Conservation (phyloP, 2,329 filamentous ascomycete species). For the Ophiobolus disseminans region DNA sequence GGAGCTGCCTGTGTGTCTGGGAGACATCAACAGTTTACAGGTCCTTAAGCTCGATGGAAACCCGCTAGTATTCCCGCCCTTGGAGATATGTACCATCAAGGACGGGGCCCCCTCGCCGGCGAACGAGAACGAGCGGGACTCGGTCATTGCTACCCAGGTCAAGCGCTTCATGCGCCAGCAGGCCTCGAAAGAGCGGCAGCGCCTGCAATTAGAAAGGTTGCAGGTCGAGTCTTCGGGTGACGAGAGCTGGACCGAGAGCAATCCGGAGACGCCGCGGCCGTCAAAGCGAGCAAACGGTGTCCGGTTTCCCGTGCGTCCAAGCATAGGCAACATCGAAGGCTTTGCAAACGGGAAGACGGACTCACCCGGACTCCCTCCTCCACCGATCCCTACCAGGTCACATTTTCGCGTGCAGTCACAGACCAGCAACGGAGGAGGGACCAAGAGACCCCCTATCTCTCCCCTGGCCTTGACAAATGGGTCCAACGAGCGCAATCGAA, state of each 20-base stretch:
- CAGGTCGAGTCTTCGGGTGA: conserved; percentile 57
- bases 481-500: conserved; percentile 70
- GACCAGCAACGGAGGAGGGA: conserved; percentile 62
- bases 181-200: conserved; percentile 45
- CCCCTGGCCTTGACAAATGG: conserved; percentile 71
- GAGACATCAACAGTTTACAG: conserved; percentile 88
- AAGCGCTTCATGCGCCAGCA: conserved; percentile 63
- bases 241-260: conserved; percentile 66
- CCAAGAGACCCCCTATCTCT: conserved; percentile 75
- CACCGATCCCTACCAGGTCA: conserved; percentile 80
- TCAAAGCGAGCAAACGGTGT: conserved; percentile 62
- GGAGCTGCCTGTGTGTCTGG: conserved; percentile 81
- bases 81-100: conserved; percentile 52
- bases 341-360: conserved; percentile 53
- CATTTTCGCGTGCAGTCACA: conserved; percentile 80
- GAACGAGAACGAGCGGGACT: conserved; percentile 67
- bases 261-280: conserved; percentile 78
- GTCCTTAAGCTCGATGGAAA: conserved; percentile 91
- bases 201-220: conserved; percentile 39
- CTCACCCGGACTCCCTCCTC: conserved; percentile 55
- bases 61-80: conserved; percentile 77
- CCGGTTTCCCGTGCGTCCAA: conserved; percentile 72
- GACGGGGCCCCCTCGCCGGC: conserved; percentile 54
- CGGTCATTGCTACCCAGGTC: conserved; percentile 65
- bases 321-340: conserved; percentile 68